These are phyloP conservation scores for Sporothrix pallida DNA, from an alignment of 2,329 filamentous ascomycete species.

Conservation along the genomic window DNA sequence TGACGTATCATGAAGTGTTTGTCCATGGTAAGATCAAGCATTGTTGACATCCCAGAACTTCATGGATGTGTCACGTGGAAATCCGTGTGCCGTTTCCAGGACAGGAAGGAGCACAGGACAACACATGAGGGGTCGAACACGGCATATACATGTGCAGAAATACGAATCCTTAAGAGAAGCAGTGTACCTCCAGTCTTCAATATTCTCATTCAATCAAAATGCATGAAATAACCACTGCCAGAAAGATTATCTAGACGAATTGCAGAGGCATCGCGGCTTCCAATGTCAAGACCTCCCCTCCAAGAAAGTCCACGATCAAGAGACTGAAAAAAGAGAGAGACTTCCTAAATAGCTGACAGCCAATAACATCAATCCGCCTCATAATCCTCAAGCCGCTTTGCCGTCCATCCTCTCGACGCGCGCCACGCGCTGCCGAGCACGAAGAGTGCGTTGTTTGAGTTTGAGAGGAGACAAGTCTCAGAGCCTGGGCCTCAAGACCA, in stretches of 20 bases:
- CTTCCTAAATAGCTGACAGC: background rate
- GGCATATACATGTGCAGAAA: background rate
- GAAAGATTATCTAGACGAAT: too few relatives aligned
- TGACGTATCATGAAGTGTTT: background rate
- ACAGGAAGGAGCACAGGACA: background rate
- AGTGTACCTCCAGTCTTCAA: too few relatives aligned
- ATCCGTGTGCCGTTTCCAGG: background rate
- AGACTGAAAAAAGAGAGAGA: background rate
- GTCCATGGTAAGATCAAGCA: too few relatives aligned
- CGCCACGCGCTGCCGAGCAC: constrained; percentile 1
- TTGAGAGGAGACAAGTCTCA: background rate
- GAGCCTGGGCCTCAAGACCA: background rate
- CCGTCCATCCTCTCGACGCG: background rate
- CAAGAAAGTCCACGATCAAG: background rate
- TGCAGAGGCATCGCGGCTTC: too few relatives aligned
- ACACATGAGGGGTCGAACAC: background rate
- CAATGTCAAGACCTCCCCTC: too few relatives aligned
- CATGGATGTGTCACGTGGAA: background rate
- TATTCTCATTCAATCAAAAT: too few relatives aligned
- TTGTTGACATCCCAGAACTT: background rate
- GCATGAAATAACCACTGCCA: too few relatives aligned
- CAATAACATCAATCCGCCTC: constrained; percentile 11
- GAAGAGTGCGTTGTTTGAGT: background rate
- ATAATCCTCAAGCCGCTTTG: background rate
- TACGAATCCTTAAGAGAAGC: too few relatives aligned